Base-by-base conservation (phyloP, 805 yeast species). In the Isabelozyma gotoi region DNA sequence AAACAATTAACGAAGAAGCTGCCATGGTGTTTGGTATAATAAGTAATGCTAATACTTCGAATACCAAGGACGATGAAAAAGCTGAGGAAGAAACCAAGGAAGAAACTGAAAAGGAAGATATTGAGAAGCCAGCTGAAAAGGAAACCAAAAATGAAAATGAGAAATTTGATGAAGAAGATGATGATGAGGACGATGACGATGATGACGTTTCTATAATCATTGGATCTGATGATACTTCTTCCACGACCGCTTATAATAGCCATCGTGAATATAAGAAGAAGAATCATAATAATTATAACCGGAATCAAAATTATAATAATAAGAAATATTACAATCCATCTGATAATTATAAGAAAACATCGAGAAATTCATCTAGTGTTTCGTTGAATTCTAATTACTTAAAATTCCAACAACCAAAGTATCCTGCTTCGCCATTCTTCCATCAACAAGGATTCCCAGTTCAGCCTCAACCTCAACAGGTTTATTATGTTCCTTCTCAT, bases 11-110 rank as follows among this genome's bases (percentile, higher is more conserved):
- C 40, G 68, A 69, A 40, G 76, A 71, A 47, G 73, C 73, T 5
- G 75, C 75, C 1, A 53, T 63, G 67, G 73, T 71, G 0, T 71
- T 71, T 52, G 76, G 76, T n/a, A 71, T 71, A 12, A 67, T 65
- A 20, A 64, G 67, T 20, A 51, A 51, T n/a, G 38, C 42, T 12
- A 19, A n/a, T n/a, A n/a, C n/a, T 4, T n/a, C 29, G 8, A 24
- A 1, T 29, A 16, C 12, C 5, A n/a, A 14, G 19, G 21, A 18
- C 17, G 34, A 36, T 17, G 36, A 38, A 33, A 35, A 39, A 16
- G 42, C 32, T 32, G 32, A 27, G 14, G 20, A 16, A 11, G 24
- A 17, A 18, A n/a, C 19, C 15, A 48, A 42, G 15, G 42, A 33
- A 10, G 53, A 45, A 5, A 27, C 19, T 20, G 44, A 31, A 12